Percentiles rank a stretch among this genome's conserved stretches.
Evolutionary conservation across 2,329 filamentous ascomycete genomes (phyloP).

Genomic region (Neopestalotiopsis rosae): DNA sequence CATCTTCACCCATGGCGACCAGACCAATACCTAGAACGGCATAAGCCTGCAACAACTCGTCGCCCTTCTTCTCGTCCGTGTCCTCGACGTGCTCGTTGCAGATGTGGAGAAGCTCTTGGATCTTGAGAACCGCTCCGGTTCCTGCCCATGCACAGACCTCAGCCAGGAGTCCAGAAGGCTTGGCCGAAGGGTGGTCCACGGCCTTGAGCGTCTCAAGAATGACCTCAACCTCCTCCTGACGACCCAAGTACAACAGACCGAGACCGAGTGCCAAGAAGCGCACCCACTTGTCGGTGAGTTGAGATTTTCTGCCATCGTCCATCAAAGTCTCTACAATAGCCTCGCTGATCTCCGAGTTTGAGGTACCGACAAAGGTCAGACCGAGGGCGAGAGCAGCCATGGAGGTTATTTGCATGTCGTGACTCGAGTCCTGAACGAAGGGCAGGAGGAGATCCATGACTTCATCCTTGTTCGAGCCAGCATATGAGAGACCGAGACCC

Average conservation of each 20-base stretch:
- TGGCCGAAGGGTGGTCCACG: constrained; percentile 95
- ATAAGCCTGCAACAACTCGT: constrained; percentile 94
- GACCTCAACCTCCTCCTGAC: constrained; percentile 98
- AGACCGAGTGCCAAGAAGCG: constrained; percentile 94
- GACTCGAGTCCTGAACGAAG: constrained; percentile 80
- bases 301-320: constrained; percentile 88
- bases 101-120: constrained; percentile 95
- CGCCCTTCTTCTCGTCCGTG: constrained; percentile 90
- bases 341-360: constrained; percentile 88
- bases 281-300: constrained; percentile 98
- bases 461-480: constrained; percentile 90
- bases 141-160: constrained; percentile 98
- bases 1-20: constrained; percentile 97
- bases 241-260: constrained; percentile 92
- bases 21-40: constrained; percentile 92
- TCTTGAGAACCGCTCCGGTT: constrained; percentile 94
- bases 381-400: constrained; percentile 94
- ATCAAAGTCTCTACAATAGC: constrained; percentile 91
- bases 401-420: constrained; percentile 94
- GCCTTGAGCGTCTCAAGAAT: constrained; percentile 96
- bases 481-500: constrained; percentile 93
- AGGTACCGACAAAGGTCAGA: constrained; percentile 90
- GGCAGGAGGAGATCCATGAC: constrained; percentile 85
- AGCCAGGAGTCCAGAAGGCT: constrained; percentile 91
- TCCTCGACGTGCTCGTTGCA: constrained; percentile 98